These are phyloP conservation scores for Cyberlindnera euphorbiiphila DNA, from an alignment of 805 yeast genomes.

Conservation along the genomic window DNA sequence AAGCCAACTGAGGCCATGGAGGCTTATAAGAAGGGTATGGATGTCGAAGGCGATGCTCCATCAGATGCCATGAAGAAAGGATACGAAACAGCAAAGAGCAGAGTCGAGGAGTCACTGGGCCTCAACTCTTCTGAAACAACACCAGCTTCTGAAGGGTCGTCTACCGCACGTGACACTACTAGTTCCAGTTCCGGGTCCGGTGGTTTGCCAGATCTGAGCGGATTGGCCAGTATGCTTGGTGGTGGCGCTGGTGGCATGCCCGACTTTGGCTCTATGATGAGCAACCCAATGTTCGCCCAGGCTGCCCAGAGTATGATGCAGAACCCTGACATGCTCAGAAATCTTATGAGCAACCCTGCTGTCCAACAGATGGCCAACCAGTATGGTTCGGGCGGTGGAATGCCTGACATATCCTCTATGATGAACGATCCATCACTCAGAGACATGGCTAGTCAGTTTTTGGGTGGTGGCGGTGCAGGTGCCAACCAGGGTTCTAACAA, in stretches of 20 bases:
- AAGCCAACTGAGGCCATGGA: slow-evolving; percentile 85
- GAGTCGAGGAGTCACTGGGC: slow-evolving; percentile 72
- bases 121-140: slow-evolving; percentile 19
- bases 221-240: slow-evolving; percentile 53
- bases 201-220: slow-evolving; percentile 68
- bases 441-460: slow-evolving; percentile 12
- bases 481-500: slow-evolving; percentile 1
- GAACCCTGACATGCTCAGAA: slow-evolving; percentile 71
- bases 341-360: slow-evolving; percentile 76
- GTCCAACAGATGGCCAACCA: slow-evolving; percentile 79
- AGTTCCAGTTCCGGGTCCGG: slow-evolving; percentile 29
- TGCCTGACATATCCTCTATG: slow-evolving; percentile 15
- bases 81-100: slow-evolving; percentile 86
- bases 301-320: slow-evolving; percentile 88
- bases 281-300: slow-evolving; percentile 88
- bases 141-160: no score
- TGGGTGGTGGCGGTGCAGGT: slow-evolving; percentile 21
- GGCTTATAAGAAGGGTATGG: slow-evolving; percentile 85
- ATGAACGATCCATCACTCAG: slow-evolving; percentile 7
- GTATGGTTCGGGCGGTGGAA: slow-evolving; percentile 62
- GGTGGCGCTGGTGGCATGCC: slow-evolving; percentile 64
- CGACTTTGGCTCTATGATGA: slow-evolving; percentile 64
- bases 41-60: slow-evolving; percentile 79
- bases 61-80: slow-evolving; percentile 91
- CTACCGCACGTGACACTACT: slow-evolving; percentile 22